Base-by-base conservation (phyloP, 148 eudicot species). In the Rhododendron henanense region DNA sequence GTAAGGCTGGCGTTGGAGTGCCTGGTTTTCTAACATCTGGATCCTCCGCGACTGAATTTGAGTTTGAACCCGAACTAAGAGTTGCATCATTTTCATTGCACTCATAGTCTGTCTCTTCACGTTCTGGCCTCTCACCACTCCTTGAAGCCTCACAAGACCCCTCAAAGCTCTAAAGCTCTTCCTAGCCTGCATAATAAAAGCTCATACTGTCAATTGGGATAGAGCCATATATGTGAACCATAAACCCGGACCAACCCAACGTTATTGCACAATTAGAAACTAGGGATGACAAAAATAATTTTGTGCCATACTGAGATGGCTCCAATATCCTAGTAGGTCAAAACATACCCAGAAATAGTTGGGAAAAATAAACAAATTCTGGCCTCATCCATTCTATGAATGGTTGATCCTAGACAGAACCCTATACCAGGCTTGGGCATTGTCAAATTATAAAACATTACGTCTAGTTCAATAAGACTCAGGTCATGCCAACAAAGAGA, bases 71-170 rank as follows among this genome's bases (percentile, higher is more conserved):
- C 95, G 94, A 23, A 95, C 98, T 81, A 97, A 85, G 75, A 93
- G 93, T 87, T 97, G 98, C 98, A 95, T 94, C 81, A 93, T 92
- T 86, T 92, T 97, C 96, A 97, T 90, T 25, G 99, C 94, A 81
- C 93, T 95, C 81, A 85, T 84, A n/a, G 99, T 97, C 82, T 97
- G 99, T 28, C 96, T 91, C 85, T 92, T 93, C 80, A 92, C 98
- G 71, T 91, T 97, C 82, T 91, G 95, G 59, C 99, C 95, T 92
- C 98, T 94, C 79, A 97, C 92, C 82, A 95, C 98, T 59, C 92
- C 91, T 89, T 95, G 98, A 85, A 97, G 94, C 91, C 99, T 93
- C 88, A 93, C 98, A 44, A 97, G 88, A 74, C 98, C 99, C 91
- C 90, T 92, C 91, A 97, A 86, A 41, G 96, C 92, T 87, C 94